phyloP scores from a whole-genome alignment of 805 yeast species.

The Priceomyces medius region DNA sequence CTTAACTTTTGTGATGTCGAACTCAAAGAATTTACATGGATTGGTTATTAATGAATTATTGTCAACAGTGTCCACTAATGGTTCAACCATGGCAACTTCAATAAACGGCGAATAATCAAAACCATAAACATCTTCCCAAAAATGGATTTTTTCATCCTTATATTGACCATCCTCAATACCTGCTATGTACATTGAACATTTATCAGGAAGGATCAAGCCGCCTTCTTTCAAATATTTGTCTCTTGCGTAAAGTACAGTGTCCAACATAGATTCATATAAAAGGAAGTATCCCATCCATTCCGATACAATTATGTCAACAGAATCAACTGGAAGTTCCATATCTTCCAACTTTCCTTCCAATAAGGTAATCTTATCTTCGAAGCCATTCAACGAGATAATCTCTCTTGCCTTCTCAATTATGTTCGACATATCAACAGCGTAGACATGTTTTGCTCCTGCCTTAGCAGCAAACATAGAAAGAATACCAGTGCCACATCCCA shows the following conservation, averaged over 20 bases:
- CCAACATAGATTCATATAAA: slow-evolving; percentile 95
- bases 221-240: slow-evolving; percentile 80
- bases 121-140: slow-evolving; percentile 97
- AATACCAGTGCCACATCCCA: slow-evolving; percentile 99
- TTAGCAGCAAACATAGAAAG: slow-evolving; percentile 96
- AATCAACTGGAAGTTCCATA: slow-evolving; percentile 74
- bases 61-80: slow-evolving; percentile 94
- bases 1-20: slow-evolving; percentile 87
- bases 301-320: slow-evolving; percentile 91
- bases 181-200: slow-evolving; percentile 84
- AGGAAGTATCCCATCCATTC: slow-evolving; percentile 99
- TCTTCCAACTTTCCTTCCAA: slow-evolving; percentile 94
- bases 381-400: slow-evolving; percentile 81
- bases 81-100: slow-evolving; percentile 84
- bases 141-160: slow-evolving; percentile 85
- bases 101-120: slow-evolving; percentile 93
- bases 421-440: slow-evolving; percentile 95
- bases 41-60: slow-evolving; percentile 71
- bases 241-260: slow-evolving; percentile 91
- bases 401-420: slow-evolving; percentile 95
- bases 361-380: slow-evolving; percentile 80
- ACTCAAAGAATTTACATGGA: slow-evolving; percentile 65
- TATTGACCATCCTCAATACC: slow-evolving; percentile 92
- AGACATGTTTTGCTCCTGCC: slow-evolving; percentile 98
- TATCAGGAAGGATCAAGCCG: slow-evolving; percentile 94